Percentiles rank a stretch among this genome's conserved stretches.
Conservation (phyloP, 495 filamentous ascomycete genomes). For the Lasiosphaeris hirsuta region DNA sequence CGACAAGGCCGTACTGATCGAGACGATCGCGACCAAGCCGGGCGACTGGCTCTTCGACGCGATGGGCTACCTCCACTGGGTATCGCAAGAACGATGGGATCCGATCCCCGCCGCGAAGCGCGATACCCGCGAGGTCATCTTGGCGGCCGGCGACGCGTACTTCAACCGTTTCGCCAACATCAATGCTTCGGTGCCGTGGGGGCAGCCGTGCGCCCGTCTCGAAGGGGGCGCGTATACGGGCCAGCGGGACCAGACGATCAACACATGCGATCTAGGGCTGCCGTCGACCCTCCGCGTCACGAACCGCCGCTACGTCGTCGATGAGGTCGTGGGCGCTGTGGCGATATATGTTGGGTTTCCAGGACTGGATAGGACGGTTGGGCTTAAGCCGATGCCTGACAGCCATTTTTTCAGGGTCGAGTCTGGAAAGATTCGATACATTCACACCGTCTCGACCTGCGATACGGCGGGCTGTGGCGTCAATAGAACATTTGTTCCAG, state of each 20-base stretch:
- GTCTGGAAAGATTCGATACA: slow-evolving; percentile 44
- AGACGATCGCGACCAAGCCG: slow-evolving; percentile 21
- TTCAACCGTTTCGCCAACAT: slow-evolving; percentile 34
- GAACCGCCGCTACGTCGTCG: slow-evolving; percentile 48
- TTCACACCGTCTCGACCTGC: slow-evolving; percentile 37
- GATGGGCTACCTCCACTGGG: slow-evolving; percentile 38
- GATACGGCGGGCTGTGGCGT: no score
- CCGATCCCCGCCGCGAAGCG: slow-evolving; percentile 35
- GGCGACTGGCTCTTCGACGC: slow-evolving; percentile 47
- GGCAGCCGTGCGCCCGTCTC: slow-evolving; percentile 37
- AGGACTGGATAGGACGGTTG: slow-evolving; percentile 7
- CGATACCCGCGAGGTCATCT: slow-evolving; percentile 33
- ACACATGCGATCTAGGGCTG: slow-evolving; percentile 35
- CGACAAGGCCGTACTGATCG: slow-evolving; percentile 17
- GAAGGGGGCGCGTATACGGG: slow-evolving; percentile 33
- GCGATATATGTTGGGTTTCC: slow-evolving; percentile 44
- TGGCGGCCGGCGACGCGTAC: slow-evolving; percentile 41
- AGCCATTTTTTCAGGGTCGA: slow-evolving; percentile 51
- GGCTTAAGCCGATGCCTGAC: slow-evolving; percentile 33
- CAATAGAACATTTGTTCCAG: no score
- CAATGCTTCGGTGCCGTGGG: slow-evolving; percentile 32
- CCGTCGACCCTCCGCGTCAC: slow-evolving; percentile 33
- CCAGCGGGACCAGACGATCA: slow-evolving; percentile 21
- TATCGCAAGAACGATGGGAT: slow-evolving; percentile 35
- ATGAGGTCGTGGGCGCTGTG: slow-evolving; percentile 45